Evolutionary conservation across 176 grass and related monocot genomes (phyloP), one percentile per base, ranked within the genome.

Genomic region (Tuctoria greenei): DNA sequence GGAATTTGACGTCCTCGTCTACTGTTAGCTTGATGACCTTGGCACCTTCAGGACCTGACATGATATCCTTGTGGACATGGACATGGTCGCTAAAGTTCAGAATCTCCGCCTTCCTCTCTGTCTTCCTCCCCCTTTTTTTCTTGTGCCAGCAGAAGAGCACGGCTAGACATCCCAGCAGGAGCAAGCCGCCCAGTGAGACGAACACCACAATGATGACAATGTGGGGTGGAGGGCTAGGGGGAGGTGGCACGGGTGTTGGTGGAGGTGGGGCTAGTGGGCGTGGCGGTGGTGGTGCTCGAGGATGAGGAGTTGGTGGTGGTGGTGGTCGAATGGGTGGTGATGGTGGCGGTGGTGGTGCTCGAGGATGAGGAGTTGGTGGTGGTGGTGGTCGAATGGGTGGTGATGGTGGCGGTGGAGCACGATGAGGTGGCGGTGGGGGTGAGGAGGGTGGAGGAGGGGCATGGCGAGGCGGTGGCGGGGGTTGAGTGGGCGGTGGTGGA

Each of bases 201-300:
- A 91, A 87, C 34, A 97, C 90, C 35, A 97, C 75, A 31, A 97
- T 75, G 67, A 97, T 93, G 73, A 93, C 70, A 0, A 81, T 71
- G 69, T 97, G 84, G 60, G 61, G 54, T 0, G 85, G 90, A 20
- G 75, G 82, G 56, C 80, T 76, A 46, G 81, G 93, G 0, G 86
- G 89, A 8, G 85, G 88, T 1, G 73, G 72, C 2, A 46, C 25
- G 0, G 80, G 82, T 5, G 62, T 3, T 0, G 79, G 74, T 0
- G 90, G 82, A 0, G 79, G 84, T 0, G 89, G 79, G 0, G 25
- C 67, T 23, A 64, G 43, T 0, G 71, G 84, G 24, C 0, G 56
- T 8, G 79, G 60, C 31, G 31, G 31, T 3, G 31, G 31, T 31
- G 31, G 31, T 31, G 31, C 31, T 31, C 31, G 31, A 31, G 31